Percentiles rank a stretch among this genome's conserved stretches.
Evolutionary conservation across 1,284 basidiomycete genomes (phyloP).

Genomic region (Exobasidium rhododendri): DNA sequence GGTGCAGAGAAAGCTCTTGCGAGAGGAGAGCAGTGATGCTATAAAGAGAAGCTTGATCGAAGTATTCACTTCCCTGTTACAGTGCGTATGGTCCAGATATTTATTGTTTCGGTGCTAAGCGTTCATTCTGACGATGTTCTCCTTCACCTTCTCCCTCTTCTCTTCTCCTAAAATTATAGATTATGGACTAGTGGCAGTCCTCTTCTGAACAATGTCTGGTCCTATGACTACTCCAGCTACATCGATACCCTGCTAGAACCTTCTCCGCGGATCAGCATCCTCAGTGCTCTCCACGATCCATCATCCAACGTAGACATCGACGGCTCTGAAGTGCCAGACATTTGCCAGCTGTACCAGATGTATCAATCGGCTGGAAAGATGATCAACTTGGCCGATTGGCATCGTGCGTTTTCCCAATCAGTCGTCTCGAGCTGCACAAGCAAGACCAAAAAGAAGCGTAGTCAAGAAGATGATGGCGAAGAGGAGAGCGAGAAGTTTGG

Average conservation of each 20-base stretch:
- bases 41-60: not conserved
- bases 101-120: too few relatives aligned
- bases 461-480: slow-evolving; percentile 13
- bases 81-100: too few relatives aligned
- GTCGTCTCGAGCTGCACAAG: slow-evolving; percentile 16
- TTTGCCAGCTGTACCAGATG: slow-evolving; percentile 36
- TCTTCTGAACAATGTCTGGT: not conserved
- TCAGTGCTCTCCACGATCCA: slow-evolving; percentile 4
- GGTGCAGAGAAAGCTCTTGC: slow-evolving; percentile 3
- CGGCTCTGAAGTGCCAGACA: slow-evolving; percentile 26
- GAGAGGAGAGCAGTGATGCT: not conserved
- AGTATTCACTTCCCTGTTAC: not conserved
- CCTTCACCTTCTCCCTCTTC: too few relatives aligned
- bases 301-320: not conserved
- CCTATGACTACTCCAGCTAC: slow-evolving; percentile 1
- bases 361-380: slow-evolving; percentile 46
- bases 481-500: slow-evolving; percentile 18
- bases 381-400: slow-evolving; percentile 52
- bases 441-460: not conserved
- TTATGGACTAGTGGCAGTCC: not conserved
- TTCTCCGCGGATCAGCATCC: not conserved
- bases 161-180: too few relatives aligned
- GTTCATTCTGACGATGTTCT: too few relatives aligned
- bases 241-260: not conserved
- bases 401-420: slow-evolving; percentile 40